Percentiles rank a stretch among this genome's conserved stretches.
phyloP scores from a whole-genome alignment of 1,284 basidiomycete species.

The Pulveroboletus sp. region DNA sequence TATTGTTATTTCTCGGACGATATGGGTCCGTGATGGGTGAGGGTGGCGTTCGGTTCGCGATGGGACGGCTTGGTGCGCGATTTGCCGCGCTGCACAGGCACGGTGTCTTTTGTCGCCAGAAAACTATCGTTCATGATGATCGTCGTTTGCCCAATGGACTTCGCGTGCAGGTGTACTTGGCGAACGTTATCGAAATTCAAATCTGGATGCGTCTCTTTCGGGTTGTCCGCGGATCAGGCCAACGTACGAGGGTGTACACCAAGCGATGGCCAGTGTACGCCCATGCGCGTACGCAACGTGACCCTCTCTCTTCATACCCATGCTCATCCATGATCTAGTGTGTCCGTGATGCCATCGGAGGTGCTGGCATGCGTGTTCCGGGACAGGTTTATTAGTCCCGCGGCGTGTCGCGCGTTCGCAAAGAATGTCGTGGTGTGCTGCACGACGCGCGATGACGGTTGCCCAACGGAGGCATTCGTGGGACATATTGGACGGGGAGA shows the following conservation, averaged over 20 bases:
- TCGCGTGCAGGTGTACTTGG: background rate
- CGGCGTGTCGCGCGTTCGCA: slow-evolving; percentile 25
- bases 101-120: background rate
- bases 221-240: slow-evolving; percentile 28
- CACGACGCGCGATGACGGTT: slow-evolving; percentile 9
- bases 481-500: slow-evolving; percentile 23
- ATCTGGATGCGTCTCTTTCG: slow-evolving; percentile 25
- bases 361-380: slow-evolving; percentile 9
- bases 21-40: too few relatives aligned
- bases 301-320: too few relatives aligned
- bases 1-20: too few relatives aligned
- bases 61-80: background rate
- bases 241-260: slow-evolving; percentile 1
- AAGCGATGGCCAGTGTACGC: too few relatives aligned
- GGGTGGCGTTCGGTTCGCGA: slow-evolving; percentile 7
- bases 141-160: slow-evolving; percentile 23
- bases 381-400: slow-evolving; percentile 25
- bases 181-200: slow-evolving; percentile 1
- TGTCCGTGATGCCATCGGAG: slow-evolving; percentile 3
- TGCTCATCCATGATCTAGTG: too few relatives aligned
- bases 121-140: slow-evolving; percentile 12
- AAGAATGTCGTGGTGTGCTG: slow-evolving; percentile 16
- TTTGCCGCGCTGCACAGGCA: background rate
- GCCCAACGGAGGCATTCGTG: too few relatives aligned
- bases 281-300: too few relatives aligned